Percentiles rank a stretch among this genome's conserved stretches.
These are phyloP conservation scores for Trichoderma aggressivum DNA, from an alignment of 2,329 filamentous ascomycete genomes.

Conservation along the genomic window DNA sequence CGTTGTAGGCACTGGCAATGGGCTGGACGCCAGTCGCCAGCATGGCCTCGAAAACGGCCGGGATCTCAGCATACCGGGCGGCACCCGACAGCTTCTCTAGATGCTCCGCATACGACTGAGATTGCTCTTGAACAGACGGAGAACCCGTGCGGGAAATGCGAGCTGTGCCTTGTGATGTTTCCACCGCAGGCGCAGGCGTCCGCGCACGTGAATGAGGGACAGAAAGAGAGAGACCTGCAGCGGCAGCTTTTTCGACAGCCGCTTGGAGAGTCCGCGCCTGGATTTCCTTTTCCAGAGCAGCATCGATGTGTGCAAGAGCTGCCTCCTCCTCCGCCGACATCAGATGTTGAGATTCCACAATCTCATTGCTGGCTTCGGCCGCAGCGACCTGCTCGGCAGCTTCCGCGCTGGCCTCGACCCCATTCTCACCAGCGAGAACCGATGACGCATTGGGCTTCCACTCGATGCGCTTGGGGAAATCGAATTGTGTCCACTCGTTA, in stretches of 20 bases:
- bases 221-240: conserved; percentile 36
- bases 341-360: conserved; percentile 37
- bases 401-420: conserved; percentile 27
- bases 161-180: conserved; percentile 42
- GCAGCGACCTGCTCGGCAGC: conserved; percentile 30
- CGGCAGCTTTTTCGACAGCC: conserved; percentile 41
- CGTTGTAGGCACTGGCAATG: conserved; percentile 85
- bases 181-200: conserved; percentile 34
- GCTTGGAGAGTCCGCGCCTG: conserved; percentile 49
- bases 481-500: conserved; percentile 86
- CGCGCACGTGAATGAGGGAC: conserved; percentile 39
- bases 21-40: conserved; percentile 78
- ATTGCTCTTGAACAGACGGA: conserved; percentile 60
- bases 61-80: conserved; percentile 80
- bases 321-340: conserved; percentile 50
- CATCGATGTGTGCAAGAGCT: conserved; percentile 77
- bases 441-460: conserved; percentile 68
- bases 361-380: conserved; percentile 34
- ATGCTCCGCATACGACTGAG: conserved; percentile 71
- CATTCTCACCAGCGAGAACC: conserved; percentile 58
- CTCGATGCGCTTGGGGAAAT: conserved; percentile 83
- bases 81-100: conserved; percentile 69
- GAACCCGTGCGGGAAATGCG: conserved; percentile 48
- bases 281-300: conserved; percentile 77
- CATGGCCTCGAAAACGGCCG: conserved; percentile 86